Conservation (phyloP, 1,284 basidiomycete genomes). For the Ceratobasidium papillatum region DNA sequence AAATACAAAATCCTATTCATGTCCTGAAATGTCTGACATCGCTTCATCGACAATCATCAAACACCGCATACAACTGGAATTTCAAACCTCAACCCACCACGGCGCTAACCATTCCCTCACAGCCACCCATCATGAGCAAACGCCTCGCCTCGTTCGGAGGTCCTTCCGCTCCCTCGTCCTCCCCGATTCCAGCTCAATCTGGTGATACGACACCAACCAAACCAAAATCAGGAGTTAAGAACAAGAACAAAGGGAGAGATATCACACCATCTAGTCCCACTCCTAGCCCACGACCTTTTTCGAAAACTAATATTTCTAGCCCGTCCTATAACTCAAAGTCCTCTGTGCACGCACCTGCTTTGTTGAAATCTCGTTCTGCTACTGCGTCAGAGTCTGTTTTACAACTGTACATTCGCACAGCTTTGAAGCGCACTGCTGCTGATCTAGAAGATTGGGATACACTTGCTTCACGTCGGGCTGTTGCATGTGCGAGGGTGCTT, state of each 20-base stretch:
- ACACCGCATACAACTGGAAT: not conserved
- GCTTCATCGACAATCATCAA: too few species aligned
- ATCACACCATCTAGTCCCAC: slow-evolving; percentile 17
- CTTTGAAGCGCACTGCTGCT: slow-evolving; percentile 15
- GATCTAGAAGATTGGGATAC: slow-evolving; percentile 12
- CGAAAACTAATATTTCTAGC: slow-evolving; percentile 5
- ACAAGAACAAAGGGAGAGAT: not conserved
- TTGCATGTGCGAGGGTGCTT: slow-evolving; percentile 14
- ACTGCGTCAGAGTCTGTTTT: not conserved
- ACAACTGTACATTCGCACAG: not conserved
- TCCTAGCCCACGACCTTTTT: not conserved
- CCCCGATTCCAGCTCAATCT: slow-evolving; percentile 17
- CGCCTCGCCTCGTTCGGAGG: slow-evolving; percentile 32
- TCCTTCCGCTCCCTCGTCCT: slow-evolving; percentile 20
- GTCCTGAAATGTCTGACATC: too few species aligned
- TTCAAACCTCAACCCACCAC: not conserved
- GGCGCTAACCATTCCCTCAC: not conserved
- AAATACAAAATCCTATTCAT: too few species aligned
- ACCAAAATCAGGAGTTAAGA: slow-evolving; percentile 8
- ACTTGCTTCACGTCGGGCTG: not conserved
- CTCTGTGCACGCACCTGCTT: slow-evolving; percentile 1
- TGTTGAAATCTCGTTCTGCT: not conserved
- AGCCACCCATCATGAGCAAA: slow-evolving; percentile 40
- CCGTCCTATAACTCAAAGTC: not conserved
- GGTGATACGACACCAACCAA: slow-evolving; percentile 10